Evolutionary conservation across 805 yeast genomes (phyloP), one percentile per base, ranked within the genome.

Genomic region (Saturnispora kantuleensis): DNA sequence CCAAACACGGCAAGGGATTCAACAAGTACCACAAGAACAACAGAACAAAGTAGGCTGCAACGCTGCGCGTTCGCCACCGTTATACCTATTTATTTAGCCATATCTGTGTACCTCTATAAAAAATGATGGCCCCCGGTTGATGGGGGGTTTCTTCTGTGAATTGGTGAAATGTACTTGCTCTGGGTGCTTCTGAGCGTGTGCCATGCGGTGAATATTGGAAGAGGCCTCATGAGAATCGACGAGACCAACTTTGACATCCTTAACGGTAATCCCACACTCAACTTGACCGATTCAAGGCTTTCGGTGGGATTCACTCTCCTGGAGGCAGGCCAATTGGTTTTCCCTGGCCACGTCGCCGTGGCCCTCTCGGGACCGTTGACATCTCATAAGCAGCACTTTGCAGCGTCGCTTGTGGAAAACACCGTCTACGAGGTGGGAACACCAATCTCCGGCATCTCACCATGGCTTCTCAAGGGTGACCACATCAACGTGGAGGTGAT

Each of bases 281-380:
- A 51, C 39, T 21, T 51, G n/a, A 47, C 51, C 3, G 49, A 53
- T 21, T 47, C 53, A 2, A 41, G 45, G 17, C 11, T 53, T 3
- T 42, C 50, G 3, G 13, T 53, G 29, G 49, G 55, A 5, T 60
- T 57, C 26, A 47, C 48, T 8, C 42, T 57, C 13, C 16, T 38
- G 5, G 38, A 41, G n/a, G 50, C 46, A 13, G 44, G 46, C n/a
- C 32, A 29, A 21, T 32, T 13, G 29, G 31, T 38, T 7, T 8
- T 33, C 4, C 65, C 65, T 5, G 41, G 49, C 12, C 65, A 59
- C 42, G 63, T 60, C 13, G 46, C 56, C 5, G 42, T 62, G 29
- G 18, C 54, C 10, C 38, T 61, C 7, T 49, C 59, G 2, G 41
- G 50, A 2, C 36, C 43, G 2, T 37, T 45, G 9, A 4, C 34